Evolutionary conservation across 495 filamentous ascomycete species (phyloP).

Genomic region (Ascodesmis nigricans): DNA sequence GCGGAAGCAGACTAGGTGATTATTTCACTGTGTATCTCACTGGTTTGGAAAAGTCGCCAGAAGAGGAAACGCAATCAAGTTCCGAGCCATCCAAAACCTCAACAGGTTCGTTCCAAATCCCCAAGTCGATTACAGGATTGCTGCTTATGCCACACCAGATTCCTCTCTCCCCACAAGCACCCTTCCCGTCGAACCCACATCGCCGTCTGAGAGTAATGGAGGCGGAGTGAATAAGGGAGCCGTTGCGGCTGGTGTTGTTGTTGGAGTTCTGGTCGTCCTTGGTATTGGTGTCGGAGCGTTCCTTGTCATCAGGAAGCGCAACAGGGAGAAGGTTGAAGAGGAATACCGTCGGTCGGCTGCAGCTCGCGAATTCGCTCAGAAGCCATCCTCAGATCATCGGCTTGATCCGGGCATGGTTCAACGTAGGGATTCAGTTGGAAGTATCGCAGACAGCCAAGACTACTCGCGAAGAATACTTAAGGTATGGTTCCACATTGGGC

Average conservation of each 20-base stretch:
- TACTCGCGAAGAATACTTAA: conserved; percentile 90
- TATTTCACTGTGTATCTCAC: conserved; percentile 22
- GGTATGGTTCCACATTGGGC: conserved; percentile 27
- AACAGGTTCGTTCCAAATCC: conserved; percentile 10
- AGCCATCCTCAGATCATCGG: conserved; percentile 42
- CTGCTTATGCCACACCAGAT: conserved; percentile 2
- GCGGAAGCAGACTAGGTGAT: conserved; percentile 17
- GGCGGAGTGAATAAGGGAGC: conserved; percentile 41
- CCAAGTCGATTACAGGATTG: conserved; percentile 15
- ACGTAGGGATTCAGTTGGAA: conserved; percentile 79
- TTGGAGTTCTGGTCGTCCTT: conserved; percentile 50
- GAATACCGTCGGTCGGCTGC: conserved; percentile 57
- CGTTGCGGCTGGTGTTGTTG: conserved; percentile 74
- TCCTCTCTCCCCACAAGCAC: conserved; percentile 6
- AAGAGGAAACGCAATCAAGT: conserved; percentile 12
- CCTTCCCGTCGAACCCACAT: conserved; percentile 11
- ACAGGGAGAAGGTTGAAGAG: conserved; percentile 50
- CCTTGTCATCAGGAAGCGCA: conserved; percentile 54
- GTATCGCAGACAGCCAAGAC: conserved; percentile 93
- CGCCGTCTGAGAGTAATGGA: no score
- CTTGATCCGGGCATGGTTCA: conserved; percentile 78
- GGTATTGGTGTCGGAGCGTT: conserved; percentile 44
- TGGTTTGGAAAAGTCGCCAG: conserved; percentile 15
- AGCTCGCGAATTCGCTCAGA: conserved; percentile 42
- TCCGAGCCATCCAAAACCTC: conserved; percentile 8